phyloP scores from a whole-genome alignment of 208 protist genomes.

The Leishmania arabica region DNA sequence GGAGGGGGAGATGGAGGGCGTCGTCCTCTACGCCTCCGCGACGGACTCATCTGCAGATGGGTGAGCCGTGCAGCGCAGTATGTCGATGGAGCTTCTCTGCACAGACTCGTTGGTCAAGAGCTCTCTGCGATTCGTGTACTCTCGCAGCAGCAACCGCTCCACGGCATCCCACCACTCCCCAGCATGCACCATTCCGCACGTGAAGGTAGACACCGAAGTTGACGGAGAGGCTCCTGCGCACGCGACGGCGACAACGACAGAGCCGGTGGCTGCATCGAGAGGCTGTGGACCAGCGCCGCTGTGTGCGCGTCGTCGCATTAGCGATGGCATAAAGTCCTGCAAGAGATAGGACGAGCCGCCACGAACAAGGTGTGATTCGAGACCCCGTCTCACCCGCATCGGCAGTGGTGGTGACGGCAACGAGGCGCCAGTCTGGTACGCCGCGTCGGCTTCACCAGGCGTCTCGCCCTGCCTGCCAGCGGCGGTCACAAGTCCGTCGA shows the following conservation, averaged over 20 bases:
- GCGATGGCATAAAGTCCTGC: slow-evolving; percentile 2
- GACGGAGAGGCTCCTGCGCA: background rate
- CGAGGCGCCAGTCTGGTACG: background rate
- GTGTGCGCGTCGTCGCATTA: background rate
- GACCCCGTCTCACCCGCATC: background rate
- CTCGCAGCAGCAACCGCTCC: slow-evolving; percentile 57
- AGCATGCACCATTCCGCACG: background rate
- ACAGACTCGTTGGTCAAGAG: slow-evolving; percentile 21
- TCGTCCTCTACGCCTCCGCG: background rate
- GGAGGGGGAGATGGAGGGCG: background rate
- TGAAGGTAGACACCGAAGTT: background rate
- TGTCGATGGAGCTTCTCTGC: slow-evolving; percentile 27
- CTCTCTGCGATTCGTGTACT: slow-evolving; percentile 35
- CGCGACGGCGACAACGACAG: background rate
- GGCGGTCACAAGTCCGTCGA: background rate
- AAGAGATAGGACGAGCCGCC: background rate
- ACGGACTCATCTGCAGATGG: background rate
- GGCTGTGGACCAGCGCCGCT: background rate
- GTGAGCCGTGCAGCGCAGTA: slow-evolving; percentile 13
- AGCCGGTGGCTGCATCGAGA: background rate
- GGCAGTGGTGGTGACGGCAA: background rate
- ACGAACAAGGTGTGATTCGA: slow-evolving; percentile 1
- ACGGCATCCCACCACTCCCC: slow-evolving; percentile 40
- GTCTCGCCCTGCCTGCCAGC: background rate
- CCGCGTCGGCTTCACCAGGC: background rate